A percentile compares a stretch with the other conserved stretches of the same genome.
Evolutionary conservation across 2,329 filamentous ascomycete genomes (phyloP).

Genomic region (Cadophora malorum): DNA sequence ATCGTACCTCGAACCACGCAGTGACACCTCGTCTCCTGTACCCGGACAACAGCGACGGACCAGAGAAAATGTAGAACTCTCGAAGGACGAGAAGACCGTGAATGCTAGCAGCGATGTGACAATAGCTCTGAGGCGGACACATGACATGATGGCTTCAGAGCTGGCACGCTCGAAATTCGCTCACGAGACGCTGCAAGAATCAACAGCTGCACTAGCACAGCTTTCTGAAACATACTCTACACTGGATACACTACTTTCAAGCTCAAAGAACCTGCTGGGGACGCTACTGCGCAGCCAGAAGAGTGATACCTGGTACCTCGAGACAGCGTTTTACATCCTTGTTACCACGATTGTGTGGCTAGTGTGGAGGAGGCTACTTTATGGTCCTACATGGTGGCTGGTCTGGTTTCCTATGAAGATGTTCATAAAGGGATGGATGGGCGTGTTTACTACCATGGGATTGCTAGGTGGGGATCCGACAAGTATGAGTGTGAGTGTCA

Average conservation of each 20-base stretch:
- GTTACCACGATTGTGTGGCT: slow-evolving; percentile 82
- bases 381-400: slow-evolving; percentile 90
- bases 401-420: slow-evolving; percentile 81
- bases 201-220: slow-evolving; percentile 79
- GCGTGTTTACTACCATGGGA: slow-evolving; percentile 60
- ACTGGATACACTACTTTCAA: slow-evolving; percentile 78
- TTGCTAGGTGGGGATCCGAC: slow-evolving; percentile 37
- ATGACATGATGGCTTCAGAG: slow-evolving; percentile 85
- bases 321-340: slow-evolving; percentile 86
- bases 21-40: slow-evolving; percentile 33
- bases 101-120: slow-evolving; percentile 86
- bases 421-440: slow-evolving; percentile 63
- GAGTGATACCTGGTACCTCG: slow-evolving; percentile 97
- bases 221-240: slow-evolving; percentile 82
- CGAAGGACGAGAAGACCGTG: slow-evolving; percentile 73
- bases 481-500: slow-evolving; percentile 8
- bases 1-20: slow-evolving; percentile 58
- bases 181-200: slow-evolving; percentile 85
- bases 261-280: slow-evolving; percentile 75
- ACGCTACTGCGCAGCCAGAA: slow-evolving; percentile 88
- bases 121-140: slow-evolving; percentile 80
- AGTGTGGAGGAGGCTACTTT: slow-evolving; percentile 81
- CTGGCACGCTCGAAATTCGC: slow-evolving; percentile 88
- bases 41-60: slow-evolving; percentile 25
- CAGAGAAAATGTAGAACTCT: slow-evolving; percentile 33